Evolutionary conservation across 306 rosid species (phyloP).

Genomic region (Lathyrus aphaca): DNA sequence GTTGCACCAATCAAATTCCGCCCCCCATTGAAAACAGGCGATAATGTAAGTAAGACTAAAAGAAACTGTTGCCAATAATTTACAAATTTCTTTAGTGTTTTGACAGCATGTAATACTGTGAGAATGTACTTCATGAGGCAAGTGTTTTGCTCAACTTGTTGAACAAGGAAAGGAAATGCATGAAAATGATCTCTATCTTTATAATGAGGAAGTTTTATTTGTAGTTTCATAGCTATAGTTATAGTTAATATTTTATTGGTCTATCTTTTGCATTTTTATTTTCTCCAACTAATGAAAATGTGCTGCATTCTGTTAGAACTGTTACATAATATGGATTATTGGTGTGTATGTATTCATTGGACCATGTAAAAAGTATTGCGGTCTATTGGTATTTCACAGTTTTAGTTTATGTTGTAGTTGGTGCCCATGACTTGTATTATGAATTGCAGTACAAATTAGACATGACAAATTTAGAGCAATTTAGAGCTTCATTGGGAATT

Average conservation of each 20-base stretch:
- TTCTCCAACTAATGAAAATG: slow-evolving; percentile 13
- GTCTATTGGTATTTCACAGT: background rate
- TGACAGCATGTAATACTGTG: background rate
- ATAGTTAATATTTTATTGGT: slow-evolving; percentile 4
- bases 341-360: slow-evolving; percentile 20
- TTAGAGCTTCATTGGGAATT: slow-evolving; percentile 4
- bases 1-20: slow-evolving; percentile 93
- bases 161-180: background rate
- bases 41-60: slow-evolving; percentile 58
- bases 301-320: background rate
- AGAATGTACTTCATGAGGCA: background rate
- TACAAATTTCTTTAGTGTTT: background rate
- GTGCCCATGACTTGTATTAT: background rate
- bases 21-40: slow-evolving; percentile 85
- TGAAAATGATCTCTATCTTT: slow-evolving; percentile 8
- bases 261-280: background rate
- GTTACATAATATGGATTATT: slow-evolving; percentile 1
- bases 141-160: slow-evolving; percentile 1
- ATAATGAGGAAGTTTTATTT: background rate
- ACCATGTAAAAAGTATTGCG: background rate
- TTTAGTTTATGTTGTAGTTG: slow-evolving; percentile 1
- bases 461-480: slow-evolving; percentile 2
- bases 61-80: slow-evolving; percentile 1
- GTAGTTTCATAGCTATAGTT: background rate
- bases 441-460: slow-evolving; percentile 15